Base-by-base conservation (phyloP, 192 early-diverging fungal species). In the Linnemannia hyalina region DNA sequence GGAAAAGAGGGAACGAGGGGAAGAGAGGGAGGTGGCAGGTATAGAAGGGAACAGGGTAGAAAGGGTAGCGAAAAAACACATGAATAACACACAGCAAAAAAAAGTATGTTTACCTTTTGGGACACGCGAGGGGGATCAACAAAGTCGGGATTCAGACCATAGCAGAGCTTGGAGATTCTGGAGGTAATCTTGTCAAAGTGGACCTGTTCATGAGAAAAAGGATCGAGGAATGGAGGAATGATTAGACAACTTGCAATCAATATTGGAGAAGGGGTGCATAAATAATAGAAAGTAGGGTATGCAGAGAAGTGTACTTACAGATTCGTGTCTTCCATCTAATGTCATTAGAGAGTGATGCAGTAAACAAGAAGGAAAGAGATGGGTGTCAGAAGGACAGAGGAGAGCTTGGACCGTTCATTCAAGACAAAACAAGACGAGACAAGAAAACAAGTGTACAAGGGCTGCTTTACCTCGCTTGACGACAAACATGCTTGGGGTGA, bases 161-260 rank as follows among this genome's bases (percentile, higher is more conserved):
- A 95, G 89, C 96, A 97, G 26, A 99, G 94, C 92, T 98, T 99
- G 88, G 91, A 93, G 91, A 99, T 97, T 68, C 98, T 93, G 23
- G 94, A 92, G 0, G 97, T 95, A 80, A 96, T 96, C 90, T 99
- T 99, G 94, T 99, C 98, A 86, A 99, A 99, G 82, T 95, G 94
- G 57, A 99, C 98, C 83, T 93, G 90, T 80, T 95, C 94, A 75
- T 88, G 89, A 63, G 92, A 40, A 40, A 88, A 46, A 96, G 94
- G 89, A 74, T 68, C 52, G 63, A 55, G 11, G 26, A 38, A 16
- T 29, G 40, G 15, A 20, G 35, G 41, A 36, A 26, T 36, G 40
- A 78, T 41, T 42, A 78, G 36, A 5, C 15, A 16, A 49, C 16
- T 49, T 15, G 16, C 16, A 16, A 15, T 49, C 47, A 52, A 6